A percentile compares a stretch with the other conserved stretches of the same genome.
phyloP scores from a whole-genome alignment of 2,329 filamentous ascomycete species.

The Fusarium domesticum region DNA sequence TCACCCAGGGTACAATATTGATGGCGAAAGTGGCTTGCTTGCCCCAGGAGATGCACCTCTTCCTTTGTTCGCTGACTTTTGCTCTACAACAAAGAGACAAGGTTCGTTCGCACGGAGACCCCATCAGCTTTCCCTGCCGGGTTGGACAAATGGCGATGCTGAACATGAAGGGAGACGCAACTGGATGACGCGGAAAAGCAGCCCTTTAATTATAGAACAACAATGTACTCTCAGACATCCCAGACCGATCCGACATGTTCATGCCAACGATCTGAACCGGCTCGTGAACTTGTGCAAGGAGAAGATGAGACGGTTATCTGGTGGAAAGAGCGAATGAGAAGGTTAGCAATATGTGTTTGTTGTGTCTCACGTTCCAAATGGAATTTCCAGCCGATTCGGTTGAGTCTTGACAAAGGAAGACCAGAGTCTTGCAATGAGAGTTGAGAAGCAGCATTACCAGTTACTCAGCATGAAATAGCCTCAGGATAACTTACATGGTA shows the following conservation, averaged over 20 bases:
- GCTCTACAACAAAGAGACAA: conserved; percentile 1
- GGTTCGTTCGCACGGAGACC: conserved; percentile 1
- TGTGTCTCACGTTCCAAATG: no score
- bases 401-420: conserved; percentile 4
- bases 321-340: conserved; percentile 17
- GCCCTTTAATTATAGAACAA: conserved; percentile 26
- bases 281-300: conserved; percentile 31
- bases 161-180: conserved; percentile 8
- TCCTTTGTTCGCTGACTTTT: conserved; percentile 6
- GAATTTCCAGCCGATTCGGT: neutral
- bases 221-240: conserved; percentile 34
- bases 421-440: neutral
- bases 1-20: conserved; percentile 19
- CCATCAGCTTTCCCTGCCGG: conserved; percentile 7
- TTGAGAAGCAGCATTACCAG: neutral
- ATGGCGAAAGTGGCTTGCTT: conserved; percentile 17
- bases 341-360: no score
- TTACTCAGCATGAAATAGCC: neutral
- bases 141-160: conserved; percentile 1
- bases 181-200: conserved; percentile 19
- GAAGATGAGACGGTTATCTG: conserved; percentile 22
- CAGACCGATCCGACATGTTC: conserved; percentile 23
- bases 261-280: conserved; percentile 29
- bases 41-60: neutral
- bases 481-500: neutral